Percentiles rank a stretch among this genome's conserved stretches.
These are phyloP conservation scores for Dryas alaskensis DNA, from an alignment of 306 rosid species.

Conservation along the genomic window DNA sequence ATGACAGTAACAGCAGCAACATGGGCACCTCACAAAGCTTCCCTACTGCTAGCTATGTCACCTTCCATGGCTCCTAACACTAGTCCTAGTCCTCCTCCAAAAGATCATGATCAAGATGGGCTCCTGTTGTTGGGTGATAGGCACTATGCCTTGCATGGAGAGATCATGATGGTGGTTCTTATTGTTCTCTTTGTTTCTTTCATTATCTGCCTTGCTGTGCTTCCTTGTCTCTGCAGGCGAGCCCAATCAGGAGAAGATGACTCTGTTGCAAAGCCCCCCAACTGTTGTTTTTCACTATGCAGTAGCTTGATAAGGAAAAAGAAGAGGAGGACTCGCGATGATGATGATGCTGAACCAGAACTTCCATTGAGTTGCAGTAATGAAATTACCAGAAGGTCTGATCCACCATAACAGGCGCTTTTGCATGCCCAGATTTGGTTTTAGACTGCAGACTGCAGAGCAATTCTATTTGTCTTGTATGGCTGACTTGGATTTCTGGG, in stretches of 20 bases:
- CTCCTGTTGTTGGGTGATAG: constrained; percentile 37
- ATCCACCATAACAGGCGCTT: not conserved
- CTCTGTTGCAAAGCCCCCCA: not conserved
- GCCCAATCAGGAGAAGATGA: not conserved
- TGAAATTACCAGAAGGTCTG: not conserved
- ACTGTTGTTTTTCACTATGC: not conserved
- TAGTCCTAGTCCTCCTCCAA: not conserved
- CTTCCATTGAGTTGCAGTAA: not conserved
- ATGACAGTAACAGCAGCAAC: not conserved
- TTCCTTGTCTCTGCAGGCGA: constrained; percentile 31
- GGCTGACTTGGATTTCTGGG: not conserved
- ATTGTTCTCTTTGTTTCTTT: constrained; percentile 37
- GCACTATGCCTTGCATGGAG: constrained; percentile 50
- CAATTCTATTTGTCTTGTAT: not conserved
- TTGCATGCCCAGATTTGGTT: too few relatives aligned
- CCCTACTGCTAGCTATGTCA: not conserved
- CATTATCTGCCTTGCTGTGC: constrained; percentile 26
- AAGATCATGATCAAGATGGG: constrained; percentile 27
- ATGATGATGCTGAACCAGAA: constrained; percentile 4
- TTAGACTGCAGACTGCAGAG: not conserved
- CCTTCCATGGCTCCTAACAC: constrained; percentile 29
- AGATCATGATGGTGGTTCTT: constrained; percentile 38
- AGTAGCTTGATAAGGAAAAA: not conserved
- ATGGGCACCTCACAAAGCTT: not conserved
- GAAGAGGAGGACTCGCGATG: not conserved